Evolutionary conservation across 1,139 yeast species (phyloP), one percentile per base, ranked within the genome.

Genomic region (Wickerhamomyces sp.): DNA sequence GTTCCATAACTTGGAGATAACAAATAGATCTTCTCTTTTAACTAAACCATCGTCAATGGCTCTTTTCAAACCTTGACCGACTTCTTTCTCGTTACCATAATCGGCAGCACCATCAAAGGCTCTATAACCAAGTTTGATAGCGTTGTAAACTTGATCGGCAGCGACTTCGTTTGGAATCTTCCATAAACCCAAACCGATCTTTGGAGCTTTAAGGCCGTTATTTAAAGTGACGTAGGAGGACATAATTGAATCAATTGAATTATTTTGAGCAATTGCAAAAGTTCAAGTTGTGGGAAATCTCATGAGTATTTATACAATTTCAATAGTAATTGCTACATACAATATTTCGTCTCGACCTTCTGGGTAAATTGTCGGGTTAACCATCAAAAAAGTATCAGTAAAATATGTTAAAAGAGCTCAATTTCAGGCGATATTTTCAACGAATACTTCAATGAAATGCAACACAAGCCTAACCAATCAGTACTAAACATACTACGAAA

Each of bases 1-100:
- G 71, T 85, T 86, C 94, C 95, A 86, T 54, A 84, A 69, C 66
- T 87, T 87, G 41, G 95, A 82, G 35, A 85, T 83, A 51, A 86
- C 69, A 60, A 79, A 78, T 49, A 87, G 64, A 35, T 86, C 94
- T 45, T 81, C 81, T 63, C 96, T 74, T 42, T 70, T 69, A 40
- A 80, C 89, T 30, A 82, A 44, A 4, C 87, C 87, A 37, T 82
- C 89, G 34, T 65, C 72, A 49, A 83, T 66, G 38, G 90, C 90
- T 49, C 63, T 68, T 34, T 68, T 71, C 48, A 83, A 67, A 46
- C 90, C 92, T 43, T 76, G 63, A 33, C 94, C 94, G 37, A 83
- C 80, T 59, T 82, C 85, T 53, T 70, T 69, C 60, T 83, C 89
- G 59, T 84, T 84, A 46, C 86, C 90, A 59, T 84, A 84, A 58